A percentile compares a stretch with the other conserved stretches of the same genome.
Conservation (phyloP, 2,329 filamentous ascomycete species). For the Aspergillus neoniger region DNA sequence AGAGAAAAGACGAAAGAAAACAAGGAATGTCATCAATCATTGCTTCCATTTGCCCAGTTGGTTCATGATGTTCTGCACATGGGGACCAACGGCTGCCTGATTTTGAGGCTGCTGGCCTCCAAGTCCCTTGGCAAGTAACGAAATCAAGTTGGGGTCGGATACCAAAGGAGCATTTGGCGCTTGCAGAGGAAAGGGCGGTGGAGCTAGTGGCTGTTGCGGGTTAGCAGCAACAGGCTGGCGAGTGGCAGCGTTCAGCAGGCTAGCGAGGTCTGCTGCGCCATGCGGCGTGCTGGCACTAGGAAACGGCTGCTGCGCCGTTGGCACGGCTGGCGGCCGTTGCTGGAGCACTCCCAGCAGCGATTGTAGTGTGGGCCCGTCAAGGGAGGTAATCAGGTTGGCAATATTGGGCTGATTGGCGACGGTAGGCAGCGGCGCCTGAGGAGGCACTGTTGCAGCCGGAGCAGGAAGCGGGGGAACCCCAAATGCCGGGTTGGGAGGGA, state of each 20-base stretch:
- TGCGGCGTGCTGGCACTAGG: slow-evolving; percentile 34
- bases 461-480: slow-evolving; percentile 38
- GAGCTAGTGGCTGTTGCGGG: slow-evolving; percentile 30
- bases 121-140: slow-evolving; percentile 41
- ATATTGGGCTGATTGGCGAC: slow-evolving; percentile 54
- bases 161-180: slow-evolving; percentile 30
- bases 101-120: slow-evolving; percentile 39
- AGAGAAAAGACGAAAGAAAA: slow-evolving; percentile 22
- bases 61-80: slow-evolving; percentile 52
- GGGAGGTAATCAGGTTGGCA: slow-evolving; percentile 64
- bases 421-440: slow-evolving; percentile 35
- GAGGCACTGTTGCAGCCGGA: slow-evolving; percentile 34
- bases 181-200: slow-evolving; percentile 35
- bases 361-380: slow-evolving; percentile 71
- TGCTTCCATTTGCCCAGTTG: slow-evolving; percentile 51
- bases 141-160: slow-evolving; percentile 40
- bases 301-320: slow-evolving; percentile 39
- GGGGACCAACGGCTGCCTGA: slow-evolving; percentile 36
- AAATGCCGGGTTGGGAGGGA: slow-evolving; percentile 39
- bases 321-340: slow-evolving; percentile 41
- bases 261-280: slow-evolving; percentile 43
- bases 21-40: slow-evolving; percentile 33
- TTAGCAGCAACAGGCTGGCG: slow-evolving; percentile 38
- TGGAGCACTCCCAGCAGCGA: slow-evolving; percentile 66
- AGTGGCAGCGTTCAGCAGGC: slow-evolving; percentile 42